Base-by-base conservation (phyloP, 345 rosid species). In the rapeseed (Brassica napus) region DNA sequence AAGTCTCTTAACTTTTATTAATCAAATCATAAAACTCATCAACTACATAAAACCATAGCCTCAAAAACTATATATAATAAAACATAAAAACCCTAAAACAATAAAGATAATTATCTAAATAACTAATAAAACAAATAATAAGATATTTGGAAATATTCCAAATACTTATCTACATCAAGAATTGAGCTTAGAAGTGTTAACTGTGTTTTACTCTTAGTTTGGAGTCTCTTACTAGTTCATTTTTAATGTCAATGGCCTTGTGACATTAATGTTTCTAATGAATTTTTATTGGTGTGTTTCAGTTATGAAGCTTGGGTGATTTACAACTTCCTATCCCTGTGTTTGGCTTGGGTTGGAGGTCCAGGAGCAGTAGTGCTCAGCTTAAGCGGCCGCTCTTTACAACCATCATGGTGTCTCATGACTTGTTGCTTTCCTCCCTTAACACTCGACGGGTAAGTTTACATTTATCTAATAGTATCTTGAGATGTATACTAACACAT, bases 231-330 rank as follows among this genome's bases (percentile, higher is more conserved):
- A 42, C n/a, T 42, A 42, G 52, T 42, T 42, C 52, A 42, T 3
- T 59, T 1, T 5, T 12, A 47, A 16, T 28, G 12, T 70, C 65
- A 34, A 14, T 69, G 54, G 64, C 8, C 21, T 62, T 8, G 8
- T 61, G 21, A 31, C 39, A 52, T 15, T 54, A 5, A 52, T 52
- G 8, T 70, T 44, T 37, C 52, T 63, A 15, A 54, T 71, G 70
- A 16, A 4, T 58, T 34, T 42, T 44, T 34, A 3, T n/a, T 47
- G 8, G 54, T 60, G 68, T 85, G 72, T 89, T 84, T 76, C 93
- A 94, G 98, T 15, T 94, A 94, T 83, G 98, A 94, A 87, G 98
- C 98, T 61, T 94, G 98, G 98, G 98, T 94, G 82, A 94, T 94
- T 61, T 94, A 94, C 75, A 94, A 94, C 74, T 94, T 94, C 82